Base-by-base conservation (phyloP, 805 yeast genomes). In the Cyberlindnera euphorbiiphila region DNA sequence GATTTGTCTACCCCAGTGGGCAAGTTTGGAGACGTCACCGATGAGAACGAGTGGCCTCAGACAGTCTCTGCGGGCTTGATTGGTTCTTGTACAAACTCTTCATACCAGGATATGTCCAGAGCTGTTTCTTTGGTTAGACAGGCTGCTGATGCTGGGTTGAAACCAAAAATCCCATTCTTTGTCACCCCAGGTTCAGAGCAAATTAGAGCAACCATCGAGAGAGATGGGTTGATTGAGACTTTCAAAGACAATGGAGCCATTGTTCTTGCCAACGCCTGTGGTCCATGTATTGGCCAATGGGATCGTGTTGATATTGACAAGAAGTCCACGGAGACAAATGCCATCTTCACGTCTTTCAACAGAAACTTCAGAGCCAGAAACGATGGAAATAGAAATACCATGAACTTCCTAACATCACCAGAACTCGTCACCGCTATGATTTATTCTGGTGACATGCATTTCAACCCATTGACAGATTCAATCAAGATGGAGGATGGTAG, bases 281-380 rank as follows among this genome's bases (percentile, higher is more conserved):
- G 98, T 60, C 98, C 98, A 61, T 89, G 98, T 77, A 89, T 89
- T 61, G 98, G 98, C 60, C 97, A 91, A 74, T 91, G 98, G 98
- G 96, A 89, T 66, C 84, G 98, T 69, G 84, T 74, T 59, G 89
- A 85, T 64, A 78, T 86, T 29, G 63, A 75, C 65, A 80, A 85
- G 73, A 87, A 85, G 20, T 73, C 82, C 6, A 69, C 71, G 63
- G 95, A 85, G 66, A 84, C 86, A 71, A 91, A 91, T 77, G 91
- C 97, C 56, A 91, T 91, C 66, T 91, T 91, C 58, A 85, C 97
- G 28, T 87, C 96, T 46, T 91, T 85, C 81, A 91, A 91, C 84
- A 85, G 98, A 77, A 91, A 91, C 72, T 91, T 91, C 78, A 85
- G 96, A 55, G 81, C 96, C 50, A 85, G 98, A 81, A 93, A 93